Conservation (phyloP, 2,329 filamentous ascomycete species). For the Colletotrichum sojae region DNA sequence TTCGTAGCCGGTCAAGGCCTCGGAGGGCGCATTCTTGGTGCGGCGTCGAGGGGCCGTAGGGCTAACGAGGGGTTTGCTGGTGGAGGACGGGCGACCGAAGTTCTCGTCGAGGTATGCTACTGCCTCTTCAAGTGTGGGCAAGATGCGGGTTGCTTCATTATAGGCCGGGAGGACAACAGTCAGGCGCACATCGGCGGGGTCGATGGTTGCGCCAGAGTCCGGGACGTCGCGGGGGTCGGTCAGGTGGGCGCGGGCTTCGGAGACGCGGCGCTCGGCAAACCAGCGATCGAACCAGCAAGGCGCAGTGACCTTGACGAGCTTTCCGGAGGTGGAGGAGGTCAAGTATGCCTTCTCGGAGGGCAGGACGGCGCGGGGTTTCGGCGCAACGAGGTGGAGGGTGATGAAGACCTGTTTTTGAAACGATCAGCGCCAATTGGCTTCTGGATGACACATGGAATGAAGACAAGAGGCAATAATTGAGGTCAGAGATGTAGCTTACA, state of each 20-base stretch:
- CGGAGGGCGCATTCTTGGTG: slow-evolving; percentile 53
- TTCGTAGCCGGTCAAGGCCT: slow-evolving; percentile 79
- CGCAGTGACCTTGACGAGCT: slow-evolving; percentile 63
- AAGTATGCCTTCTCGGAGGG: slow-evolving; percentile 88
- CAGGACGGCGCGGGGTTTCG: slow-evolving; percentile 80
- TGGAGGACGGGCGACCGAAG: slow-evolving; percentile 70
- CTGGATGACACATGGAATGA: not conserved
- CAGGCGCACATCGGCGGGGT: slow-evolving; percentile 85
- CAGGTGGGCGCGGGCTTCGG: slow-evolving; percentile 53
- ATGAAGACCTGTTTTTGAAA: slow-evolving; percentile 65
- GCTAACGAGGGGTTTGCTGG: slow-evolving; percentile 33
- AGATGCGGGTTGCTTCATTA: slow-evolving; percentile 89
- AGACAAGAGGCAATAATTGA: too few species aligned
- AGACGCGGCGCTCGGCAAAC: slow-evolving; percentile 71
- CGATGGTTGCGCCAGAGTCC: slow-evolving; percentile 71
- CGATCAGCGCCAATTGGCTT: slow-evolving; percentile 22
- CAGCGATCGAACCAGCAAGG: slow-evolving; percentile 91
- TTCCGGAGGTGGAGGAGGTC: slow-evolving; percentile 77
- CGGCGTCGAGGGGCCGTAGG: slow-evolving; percentile 46
- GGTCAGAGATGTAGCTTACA: not conserved
- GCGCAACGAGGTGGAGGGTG: slow-evolving; percentile 81
- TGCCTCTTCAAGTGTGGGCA: slow-evolving; percentile 90
- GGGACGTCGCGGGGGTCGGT: slow-evolving; percentile 53
- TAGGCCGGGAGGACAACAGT: slow-evolving; percentile 95
- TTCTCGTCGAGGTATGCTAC: slow-evolving; percentile 85